These are phyloP conservation scores for Cadophora malorum DNA, from an alignment of 2,329 filamentous ascomycete genomes.

Conservation along the genomic window DNA sequence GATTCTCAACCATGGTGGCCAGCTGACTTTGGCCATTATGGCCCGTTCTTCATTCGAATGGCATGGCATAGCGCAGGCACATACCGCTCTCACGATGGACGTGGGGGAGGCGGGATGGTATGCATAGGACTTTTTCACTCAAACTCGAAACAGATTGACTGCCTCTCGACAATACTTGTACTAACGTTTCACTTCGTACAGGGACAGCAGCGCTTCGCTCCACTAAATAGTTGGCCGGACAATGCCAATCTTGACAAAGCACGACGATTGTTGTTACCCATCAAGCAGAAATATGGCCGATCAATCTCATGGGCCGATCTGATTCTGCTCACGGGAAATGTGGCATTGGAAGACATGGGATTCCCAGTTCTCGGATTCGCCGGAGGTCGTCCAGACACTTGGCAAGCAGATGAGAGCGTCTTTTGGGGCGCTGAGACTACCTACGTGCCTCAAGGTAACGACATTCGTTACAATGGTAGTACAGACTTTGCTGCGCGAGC, in stretches of 20 bases:
- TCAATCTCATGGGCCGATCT: slow-evolving; percentile 68
- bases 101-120: slow-evolving; percentile 60
- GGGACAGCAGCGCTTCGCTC: slow-evolving; percentile 66
- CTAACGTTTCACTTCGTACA: background rate
- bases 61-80: slow-evolving; percentile 68
- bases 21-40: slow-evolving; percentile 67
- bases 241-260: slow-evolving; percentile 67
- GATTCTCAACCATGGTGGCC: slow-evolving; percentile 68
- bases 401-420: slow-evolving; percentile 64
- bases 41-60: slow-evolving; percentile 65
- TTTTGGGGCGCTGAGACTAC: slow-evolving; percentile 64
- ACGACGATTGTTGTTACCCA: slow-evolving; percentile 64
- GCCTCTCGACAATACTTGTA: too few relatives aligned
- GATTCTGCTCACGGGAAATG: slow-evolving; percentile 62
- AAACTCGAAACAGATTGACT: background rate
- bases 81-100: slow-evolving; percentile 64
- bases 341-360: slow-evolving; percentile 66
- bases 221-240: slow-evolving; percentile 68
- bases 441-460: slow-evolving; percentile 42
- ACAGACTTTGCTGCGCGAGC: slow-evolving; percentile 39
- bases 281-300: slow-evolving; percentile 69
- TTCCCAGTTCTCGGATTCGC: slow-evolving; percentile 63
- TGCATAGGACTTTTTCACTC: background rate
- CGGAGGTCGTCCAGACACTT: slow-evolving; percentile 63
- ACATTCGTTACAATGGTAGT: slow-evolving; percentile 59